phyloP scores from a whole-genome alignment of 345 rosid genomes.

The Brassica incana region DNA sequence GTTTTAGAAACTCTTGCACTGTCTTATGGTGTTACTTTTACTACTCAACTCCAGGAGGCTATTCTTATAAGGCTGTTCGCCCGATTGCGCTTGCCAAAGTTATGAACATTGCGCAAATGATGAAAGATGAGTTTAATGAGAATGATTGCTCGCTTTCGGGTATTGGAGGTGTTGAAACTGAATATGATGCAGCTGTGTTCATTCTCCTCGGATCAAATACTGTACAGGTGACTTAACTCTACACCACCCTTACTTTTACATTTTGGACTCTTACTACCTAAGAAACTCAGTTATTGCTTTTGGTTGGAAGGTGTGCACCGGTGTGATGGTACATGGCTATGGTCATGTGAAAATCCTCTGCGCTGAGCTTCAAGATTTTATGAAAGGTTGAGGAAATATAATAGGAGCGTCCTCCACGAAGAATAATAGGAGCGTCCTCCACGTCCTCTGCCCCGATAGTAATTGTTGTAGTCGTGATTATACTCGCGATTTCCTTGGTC shows the following conservation, averaged over 20 bases:
- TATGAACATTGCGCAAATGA: constrained; percentile 91
- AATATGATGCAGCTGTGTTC: constrained; percentile 89
- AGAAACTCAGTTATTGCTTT: background rate
- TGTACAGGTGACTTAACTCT: constrained; percentile 64
- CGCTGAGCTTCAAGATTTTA: constrained; percentile 61
- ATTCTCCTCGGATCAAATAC: constrained; percentile 93
- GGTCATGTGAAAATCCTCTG: constrained; percentile 84
- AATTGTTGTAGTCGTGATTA: too few species aligned
- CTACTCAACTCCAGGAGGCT: constrained; percentile 97
- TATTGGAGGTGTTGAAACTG: constrained; percentile 96
- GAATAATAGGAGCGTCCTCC: too few species aligned
- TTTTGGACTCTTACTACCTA: background rate
- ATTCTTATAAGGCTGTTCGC: constrained; percentile 90
- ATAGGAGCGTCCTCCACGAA: too few species aligned
- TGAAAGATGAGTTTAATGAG: constrained; percentile 63
- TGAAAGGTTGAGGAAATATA: too few species aligned
- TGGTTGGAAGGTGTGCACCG: constrained; percentile 82
- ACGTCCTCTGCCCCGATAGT: background rate
- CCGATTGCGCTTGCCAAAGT: constrained; percentile 93
- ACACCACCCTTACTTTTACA: background rate
- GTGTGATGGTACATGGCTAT: constrained; percentile 98
- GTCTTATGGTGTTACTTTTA: constrained; percentile 34
- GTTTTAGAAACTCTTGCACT: background rate
- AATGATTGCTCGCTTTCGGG: constrained; percentile 77
- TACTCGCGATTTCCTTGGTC: too few species aligned